These are phyloP conservation scores for Coffea eugenioides DNA, from an alignment of 257 asterid species.

Conservation along the genomic window DNA sequence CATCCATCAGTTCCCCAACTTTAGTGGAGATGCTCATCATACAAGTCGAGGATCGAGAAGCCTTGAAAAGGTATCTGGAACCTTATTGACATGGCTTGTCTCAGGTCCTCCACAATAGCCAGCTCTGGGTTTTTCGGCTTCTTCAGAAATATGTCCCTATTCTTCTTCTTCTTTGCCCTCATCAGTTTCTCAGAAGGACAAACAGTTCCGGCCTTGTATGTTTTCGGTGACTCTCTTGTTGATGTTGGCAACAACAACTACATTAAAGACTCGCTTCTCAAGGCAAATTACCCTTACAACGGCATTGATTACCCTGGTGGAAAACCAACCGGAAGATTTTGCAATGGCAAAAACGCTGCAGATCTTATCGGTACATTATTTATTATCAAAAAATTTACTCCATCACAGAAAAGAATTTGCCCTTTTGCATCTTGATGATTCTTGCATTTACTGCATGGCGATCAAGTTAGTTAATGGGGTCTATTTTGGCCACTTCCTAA, in stretches of 20 bases:
- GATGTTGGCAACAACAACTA: slow-evolving; percentile 82
- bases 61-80: neutral
- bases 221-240: slow-evolving; percentile 75
- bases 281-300: slow-evolving; percentile 64
- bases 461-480: neutral
- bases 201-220: slow-evolving; percentile 52
- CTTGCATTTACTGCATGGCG: neutral
- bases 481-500: neutral
- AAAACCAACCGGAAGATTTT: slow-evolving; percentile 76
- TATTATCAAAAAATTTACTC: neutral
- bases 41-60: neutral
- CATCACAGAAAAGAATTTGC: neutral
- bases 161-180: slow-evolving; percentile 24
- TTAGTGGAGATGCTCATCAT: neutral
- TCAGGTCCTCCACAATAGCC: neutral
- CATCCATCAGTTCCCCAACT: neutral
- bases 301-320: slow-evolving; percentile 57
- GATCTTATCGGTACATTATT: slow-evolving; percentile 56
- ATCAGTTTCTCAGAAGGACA: slow-evolving; percentile 33
- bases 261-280: slow-evolving; percentile 41
- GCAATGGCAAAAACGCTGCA: slow-evolving; percentile 80
- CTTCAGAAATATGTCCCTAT: neutral
- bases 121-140: no score
- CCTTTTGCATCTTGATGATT: neutral
- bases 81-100: neutral